Conservation (phyloP, 345 rosid species). For the Aquilaria sinensis region DNA sequence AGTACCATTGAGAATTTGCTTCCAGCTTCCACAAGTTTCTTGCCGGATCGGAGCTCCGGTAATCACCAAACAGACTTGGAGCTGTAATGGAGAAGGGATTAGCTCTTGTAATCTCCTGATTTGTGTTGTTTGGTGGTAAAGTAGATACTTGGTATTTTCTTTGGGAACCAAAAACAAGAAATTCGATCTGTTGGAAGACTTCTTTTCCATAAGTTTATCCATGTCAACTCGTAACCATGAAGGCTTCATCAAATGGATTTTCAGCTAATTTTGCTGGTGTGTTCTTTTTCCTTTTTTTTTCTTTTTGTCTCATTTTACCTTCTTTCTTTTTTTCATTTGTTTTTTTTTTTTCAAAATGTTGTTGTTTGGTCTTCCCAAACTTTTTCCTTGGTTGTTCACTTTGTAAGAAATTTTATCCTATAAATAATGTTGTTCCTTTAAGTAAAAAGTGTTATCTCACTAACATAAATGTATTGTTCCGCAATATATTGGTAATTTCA, state of each 20-base stretch:
- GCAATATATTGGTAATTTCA: too few species aligned
- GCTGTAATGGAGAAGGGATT: too few species aligned
- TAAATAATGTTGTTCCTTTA: too few species aligned
- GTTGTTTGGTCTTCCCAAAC: background rate
- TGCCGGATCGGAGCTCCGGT: background rate
- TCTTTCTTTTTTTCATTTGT: background rate
- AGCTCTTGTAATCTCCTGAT: background rate
- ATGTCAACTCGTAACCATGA: constrained; percentile 43
- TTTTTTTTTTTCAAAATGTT: background rate
- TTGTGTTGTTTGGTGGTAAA: too few species aligned
- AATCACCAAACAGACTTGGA: too few species aligned
- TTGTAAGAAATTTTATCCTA: too few species aligned
- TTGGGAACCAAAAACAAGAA: too few species aligned
- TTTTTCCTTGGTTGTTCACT: too few species aligned
- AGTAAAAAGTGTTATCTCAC: too few species aligned
- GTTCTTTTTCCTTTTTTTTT: constrained; percentile 2
- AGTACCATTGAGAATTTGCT: background rate
- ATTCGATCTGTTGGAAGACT: background rate
- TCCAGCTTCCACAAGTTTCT: background rate
- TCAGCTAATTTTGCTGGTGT: constrained; percentile 58
- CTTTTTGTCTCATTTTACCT: background rate
- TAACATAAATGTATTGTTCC: too few species aligned
- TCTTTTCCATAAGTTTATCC: background rate
- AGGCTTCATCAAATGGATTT: constrained; percentile 81
- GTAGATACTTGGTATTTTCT: too few species aligned